Evolutionary conservation across 1,139 yeast genomes (phyloP), one percentile per base, ranked within the genome.

Genomic region (Kodamaea plutei): DNA sequence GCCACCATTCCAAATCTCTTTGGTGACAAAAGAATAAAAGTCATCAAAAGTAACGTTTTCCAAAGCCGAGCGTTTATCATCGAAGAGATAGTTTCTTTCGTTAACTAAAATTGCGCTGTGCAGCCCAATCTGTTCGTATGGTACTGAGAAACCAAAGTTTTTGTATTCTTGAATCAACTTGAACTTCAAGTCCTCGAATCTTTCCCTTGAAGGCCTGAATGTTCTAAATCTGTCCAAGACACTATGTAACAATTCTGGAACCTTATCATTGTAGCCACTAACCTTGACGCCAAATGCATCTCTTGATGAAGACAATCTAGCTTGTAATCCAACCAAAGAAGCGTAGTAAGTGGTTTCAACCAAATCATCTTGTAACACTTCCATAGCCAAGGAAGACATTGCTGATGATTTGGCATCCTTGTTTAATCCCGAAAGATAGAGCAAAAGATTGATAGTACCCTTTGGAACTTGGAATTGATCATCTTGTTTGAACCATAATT

Each of bases 401-500:
- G 83, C 73, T 1, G 78, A 64, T 26, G 76, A 66, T 16, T 69
- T 57, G 2, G 84, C 76, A 9, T 81, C 73, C 1, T 70, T 58
- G 30, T 72, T 72, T 0, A 84, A 66, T 8, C 69, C 61, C 1
- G 96, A 95, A 38, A 77, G 59, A 41, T 80, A 83, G 39, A 91
- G 64, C 28, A 74, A 67, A 30, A 84, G 56, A 29, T 76, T 75
- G 19, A 87, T 73, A 28, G 76, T 67, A 1, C 93, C 93, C 56
- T 89, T 84, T 28, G 98, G 98, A 11, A 84, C 83, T 67, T 84
- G 77, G 50, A 91, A 85, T 29, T 81, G 77, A 44, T 91, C 96
- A 58, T 91, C 96, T 48, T 83, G 83, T 53, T 89, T 91, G 56
- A 70, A 87, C 98, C 98, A 91, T 21, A 87, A 64, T 45, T 65